Conservation (phyloP, 352 stramenopile genomes). For the Globisporangium emineosum region DNA sequence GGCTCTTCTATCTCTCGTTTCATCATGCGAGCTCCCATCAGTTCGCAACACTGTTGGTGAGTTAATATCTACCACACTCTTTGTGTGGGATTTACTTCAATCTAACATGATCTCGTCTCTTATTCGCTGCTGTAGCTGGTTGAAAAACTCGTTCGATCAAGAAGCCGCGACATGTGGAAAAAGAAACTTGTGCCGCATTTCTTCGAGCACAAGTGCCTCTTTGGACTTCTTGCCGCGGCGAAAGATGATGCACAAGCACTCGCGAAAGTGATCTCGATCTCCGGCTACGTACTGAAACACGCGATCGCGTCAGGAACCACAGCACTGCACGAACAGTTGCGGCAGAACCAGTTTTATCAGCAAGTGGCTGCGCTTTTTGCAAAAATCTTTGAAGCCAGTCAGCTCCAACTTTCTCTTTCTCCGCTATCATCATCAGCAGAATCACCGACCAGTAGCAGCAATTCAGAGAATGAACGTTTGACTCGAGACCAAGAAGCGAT, state of each 20-base stretch:
- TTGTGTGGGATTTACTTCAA: neutral
- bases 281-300: constrained; percentile 16
- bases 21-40: constrained; percentile 13
- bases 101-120: neutral
- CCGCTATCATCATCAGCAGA: neutral
- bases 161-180: constrained; percentile 14
- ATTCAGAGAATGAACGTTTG: neutral
- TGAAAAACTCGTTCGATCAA: constrained; percentile 21
- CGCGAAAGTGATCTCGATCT: constrained; percentile 22
- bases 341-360: constrained; percentile 20
- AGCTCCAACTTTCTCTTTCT: constrained; percentile 8
- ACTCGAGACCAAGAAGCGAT: constrained; percentile 21
- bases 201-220: constrained; percentile 25
- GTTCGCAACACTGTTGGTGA: constrained; percentile 20
- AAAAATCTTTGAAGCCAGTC: constrained; percentile 10
- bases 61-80: neutral
- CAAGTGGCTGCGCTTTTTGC: constrained; percentile 14
- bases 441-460: neutral
- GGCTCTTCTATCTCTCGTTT: constrained; percentile 46
- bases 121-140: constrained; percentile 21
- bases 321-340: constrained; percentile 29
- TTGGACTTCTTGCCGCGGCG: constrained; percentile 17
- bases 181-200: constrained; percentile 26
- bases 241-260: constrained; percentile 21
- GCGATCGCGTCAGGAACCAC: constrained; percentile 14